Percentiles rank a stretch among this genome's conserved stretches.
Conservation (phyloP, 192 early-diverging fungal genomes). For the Gigaspora rosea region DNA sequence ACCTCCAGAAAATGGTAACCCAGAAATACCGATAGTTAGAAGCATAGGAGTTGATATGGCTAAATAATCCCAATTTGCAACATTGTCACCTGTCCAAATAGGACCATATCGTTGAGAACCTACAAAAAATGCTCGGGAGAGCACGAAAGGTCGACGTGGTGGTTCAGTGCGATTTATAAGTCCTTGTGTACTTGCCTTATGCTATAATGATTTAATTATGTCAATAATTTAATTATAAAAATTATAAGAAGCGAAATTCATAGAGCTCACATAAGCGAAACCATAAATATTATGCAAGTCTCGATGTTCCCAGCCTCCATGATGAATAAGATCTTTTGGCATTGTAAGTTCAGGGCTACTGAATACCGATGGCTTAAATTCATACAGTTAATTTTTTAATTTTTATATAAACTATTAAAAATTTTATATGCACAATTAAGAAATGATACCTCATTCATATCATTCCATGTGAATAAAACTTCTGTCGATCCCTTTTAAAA, state of each 20-base stretch:
- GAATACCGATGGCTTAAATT: slow-evolving; percentile 76
- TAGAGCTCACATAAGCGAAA: slow-evolving; percentile 53
- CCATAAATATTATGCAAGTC: slow-evolving; percentile 96
- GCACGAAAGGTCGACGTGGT: slow-evolving; percentile 83
- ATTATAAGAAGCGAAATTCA: too few species aligned
- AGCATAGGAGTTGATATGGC: slow-evolving; percentile 85
- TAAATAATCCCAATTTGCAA: slow-evolving; percentile 87
- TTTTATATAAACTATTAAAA: too few species aligned
- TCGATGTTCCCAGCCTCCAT: slow-evolving; percentile 89
- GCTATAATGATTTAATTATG: slow-evolving; percentile 24
- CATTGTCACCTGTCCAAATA: slow-evolving; percentile 98
- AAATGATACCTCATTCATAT: slow-evolving; percentile 86
- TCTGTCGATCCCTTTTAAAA: slow-evolving; percentile 63
- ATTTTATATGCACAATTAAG: too few species aligned
- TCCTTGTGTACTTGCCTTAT: slow-evolving; percentile 84
- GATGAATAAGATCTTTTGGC: slow-evolving; percentile 90
- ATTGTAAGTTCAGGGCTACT: slow-evolving; percentile 97
- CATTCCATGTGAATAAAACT: slow-evolving; percentile 92
- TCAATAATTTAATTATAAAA: too few species aligned
- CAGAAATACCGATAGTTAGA: slow-evolving; percentile 80
- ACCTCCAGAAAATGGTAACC: slow-evolving; percentile 80
- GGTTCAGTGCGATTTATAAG: slow-evolving; percentile 63
- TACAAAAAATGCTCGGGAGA: slow-evolving; percentile 93
- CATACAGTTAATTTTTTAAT: too few species aligned
- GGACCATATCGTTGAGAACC: slow-evolving; percentile 95